phyloP scores from a whole-genome alignment of 2,329 filamentous ascomycete genomes.

The Ceratocystis lukuohia region DNA sequence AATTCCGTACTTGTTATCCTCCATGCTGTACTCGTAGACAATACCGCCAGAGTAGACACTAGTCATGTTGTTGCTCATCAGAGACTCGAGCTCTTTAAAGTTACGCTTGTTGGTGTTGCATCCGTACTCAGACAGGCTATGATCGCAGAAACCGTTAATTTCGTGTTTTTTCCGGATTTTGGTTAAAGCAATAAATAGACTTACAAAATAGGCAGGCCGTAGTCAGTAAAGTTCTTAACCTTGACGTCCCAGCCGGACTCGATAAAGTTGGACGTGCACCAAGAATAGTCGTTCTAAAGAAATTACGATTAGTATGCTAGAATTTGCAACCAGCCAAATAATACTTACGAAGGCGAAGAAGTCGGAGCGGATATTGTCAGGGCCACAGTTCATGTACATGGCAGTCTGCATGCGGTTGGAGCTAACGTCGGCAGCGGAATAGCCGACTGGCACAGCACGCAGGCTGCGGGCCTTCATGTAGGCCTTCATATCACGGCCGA shows the following conservation, averaged over 20 bases:
- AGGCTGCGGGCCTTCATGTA: conserved; percentile 51
- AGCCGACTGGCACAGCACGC: conserved; percentile 59
- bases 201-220: conserved; percentile 73
- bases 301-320: conserved; percentile 22
- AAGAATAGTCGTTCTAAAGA: conserved; percentile 63
- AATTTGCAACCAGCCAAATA: conserved; percentile 10
- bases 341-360: conserved; percentile 57
- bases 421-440: conserved; percentile 66
- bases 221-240: conserved; percentile 74
- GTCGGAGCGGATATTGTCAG: conserved; percentile 70
- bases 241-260: conserved; percentile 74
- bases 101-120: conserved; percentile 70
- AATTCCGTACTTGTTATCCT: conserved; percentile 67
- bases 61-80: conserved; percentile 78
- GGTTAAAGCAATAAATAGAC: conserved; percentile 26
- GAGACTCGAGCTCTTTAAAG: conserved; percentile 64
- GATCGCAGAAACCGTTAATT: neutral
- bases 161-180: neutral
- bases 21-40: conserved; percentile 85
- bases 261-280: conserved; percentile 60
- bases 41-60: conserved; percentile 86
- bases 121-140: conserved; percentile 75
- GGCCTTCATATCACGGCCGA: conserved; percentile 62
- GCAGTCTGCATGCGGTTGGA: conserved; percentile 79
- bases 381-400: conserved; percentile 85